phyloP scores from a whole-genome alignment of 2,329 filamentous ascomycete species.

The Diaporthe capsici region DNA sequence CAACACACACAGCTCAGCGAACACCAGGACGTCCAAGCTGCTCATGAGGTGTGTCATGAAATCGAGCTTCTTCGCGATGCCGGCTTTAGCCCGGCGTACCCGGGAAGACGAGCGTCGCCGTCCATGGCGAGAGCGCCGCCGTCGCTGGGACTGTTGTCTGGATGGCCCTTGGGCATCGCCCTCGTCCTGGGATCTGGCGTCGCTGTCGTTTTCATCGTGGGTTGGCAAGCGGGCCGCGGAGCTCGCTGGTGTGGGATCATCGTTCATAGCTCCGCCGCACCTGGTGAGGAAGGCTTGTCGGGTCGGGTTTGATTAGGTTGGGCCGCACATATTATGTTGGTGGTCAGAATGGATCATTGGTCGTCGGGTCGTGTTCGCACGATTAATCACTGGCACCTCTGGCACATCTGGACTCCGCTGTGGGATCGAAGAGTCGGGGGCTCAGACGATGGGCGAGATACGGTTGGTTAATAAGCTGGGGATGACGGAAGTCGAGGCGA shows the following conservation, averaged over 20 bases:
- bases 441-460: neutral
- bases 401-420: neutral
- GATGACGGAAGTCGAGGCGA: conserved; percentile 28
- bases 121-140: conserved; percentile 25
- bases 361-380: neutral
- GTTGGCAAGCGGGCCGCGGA: conserved; percentile 52
- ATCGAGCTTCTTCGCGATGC: conserved; percentile 68
- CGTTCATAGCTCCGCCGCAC: conserved; percentile 61
- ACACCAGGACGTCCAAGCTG: conserved; percentile 74
- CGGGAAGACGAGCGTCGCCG: conserved; percentile 41
- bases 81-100: conserved; percentile 47
- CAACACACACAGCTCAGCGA: conserved; percentile 74
- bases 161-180: conserved; percentile 34
- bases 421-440: conserved; percentile 8
- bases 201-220: conserved; percentile 37
- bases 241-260: conserved; percentile 59
- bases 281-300: conserved; percentile 50
- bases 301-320: conserved; percentile 23
- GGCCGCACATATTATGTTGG: conserved; percentile 40
- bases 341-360: neutral
- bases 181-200: conserved; percentile 24
- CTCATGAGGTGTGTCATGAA: conserved; percentile 73
- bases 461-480: conserved; percentile 34
- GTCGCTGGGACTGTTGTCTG: conserved; percentile 20
- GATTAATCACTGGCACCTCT: conserved; percentile 8